A percentile compares a stretch with the other conserved stretches of the same genome.
These are phyloP conservation scores for Fusarium heterosporum DNA, from an alignment of 2,329 filamentous ascomycete genomes.

Conservation along the genomic window DNA sequence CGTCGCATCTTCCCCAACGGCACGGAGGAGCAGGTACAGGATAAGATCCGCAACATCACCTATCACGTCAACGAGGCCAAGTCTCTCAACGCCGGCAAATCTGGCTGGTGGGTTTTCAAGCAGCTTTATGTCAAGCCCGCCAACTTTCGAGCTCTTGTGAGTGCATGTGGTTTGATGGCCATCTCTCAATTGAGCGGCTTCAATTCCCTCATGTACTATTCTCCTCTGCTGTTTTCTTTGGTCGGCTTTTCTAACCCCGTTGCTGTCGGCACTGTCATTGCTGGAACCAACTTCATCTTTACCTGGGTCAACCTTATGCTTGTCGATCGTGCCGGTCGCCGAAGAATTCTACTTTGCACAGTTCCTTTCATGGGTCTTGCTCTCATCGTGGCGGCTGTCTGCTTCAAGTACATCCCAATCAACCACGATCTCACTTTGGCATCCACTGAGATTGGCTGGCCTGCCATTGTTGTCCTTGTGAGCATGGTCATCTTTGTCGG, in stretches of 20 bases:
- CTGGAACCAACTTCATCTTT: constrained; percentile 62
- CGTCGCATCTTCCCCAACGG: constrained; percentile 56
- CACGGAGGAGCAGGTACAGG: constrained; percentile 56
- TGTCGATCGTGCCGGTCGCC: constrained; percentile 59
- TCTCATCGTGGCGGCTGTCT: constrained; percentile 56
- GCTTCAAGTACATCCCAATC: constrained; percentile 57
- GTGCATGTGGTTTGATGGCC: constrained; percentile 64
- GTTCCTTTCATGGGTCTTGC: constrained; percentile 59
- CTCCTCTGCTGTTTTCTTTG: constrained; percentile 60
- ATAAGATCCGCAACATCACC: constrained; percentile 58
- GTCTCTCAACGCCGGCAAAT: constrained; percentile 54
- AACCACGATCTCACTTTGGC: constrained; percentile 56
- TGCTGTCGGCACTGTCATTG: constrained; percentile 59
- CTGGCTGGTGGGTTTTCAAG: constrained; percentile 56
- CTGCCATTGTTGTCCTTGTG: constrained; percentile 58
- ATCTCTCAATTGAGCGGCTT: constrained; percentile 64
- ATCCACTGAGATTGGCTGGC: constrained; percentile 44
- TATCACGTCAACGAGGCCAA: constrained; percentile 54
- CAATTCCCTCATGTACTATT: constrained; percentile 65
- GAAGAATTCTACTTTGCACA: constrained; percentile 57
- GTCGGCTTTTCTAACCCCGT: constrained; percentile 63
- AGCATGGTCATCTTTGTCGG: constrained; percentile 46
- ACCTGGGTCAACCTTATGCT: constrained; percentile 60
- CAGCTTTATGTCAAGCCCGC: constrained; percentile 58
- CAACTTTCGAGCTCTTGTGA: constrained; percentile 59